Percentiles rank a stretch among this genome's conserved stretches.
Evolutionary conservation across 352 stramenopile species (phyloP).

Genomic region (Blastocystis hominis): DNA sequence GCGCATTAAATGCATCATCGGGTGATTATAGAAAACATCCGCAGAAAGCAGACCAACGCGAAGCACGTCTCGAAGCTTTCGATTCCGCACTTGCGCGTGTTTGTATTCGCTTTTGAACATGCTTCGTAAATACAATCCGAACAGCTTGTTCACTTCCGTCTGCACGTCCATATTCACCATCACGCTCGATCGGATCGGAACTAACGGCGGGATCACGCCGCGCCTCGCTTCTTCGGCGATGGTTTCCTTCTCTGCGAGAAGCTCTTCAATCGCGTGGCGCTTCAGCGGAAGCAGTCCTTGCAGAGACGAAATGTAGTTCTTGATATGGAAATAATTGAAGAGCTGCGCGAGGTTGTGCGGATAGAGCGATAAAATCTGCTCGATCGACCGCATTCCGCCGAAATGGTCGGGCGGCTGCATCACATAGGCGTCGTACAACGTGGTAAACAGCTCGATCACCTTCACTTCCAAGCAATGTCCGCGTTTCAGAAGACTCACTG

Average conservation of each 20-base stretch:
- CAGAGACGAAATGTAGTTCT: conserved; percentile 42
- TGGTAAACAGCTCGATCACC: conserved; percentile 14
- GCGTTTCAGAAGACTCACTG: background rate
- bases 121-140: background rate
- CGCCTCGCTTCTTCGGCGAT: background rate
- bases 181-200: conserved; percentile 17
- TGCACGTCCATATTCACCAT: conserved; percentile 15
- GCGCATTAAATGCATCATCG: conserved; percentile 55
- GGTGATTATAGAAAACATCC: conserved; percentile 42
- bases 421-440: conserved; percentile 36
- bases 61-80: background rate
- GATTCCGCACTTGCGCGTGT: background rate
- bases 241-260: background rate
- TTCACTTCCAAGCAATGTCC: conserved; percentile 33
- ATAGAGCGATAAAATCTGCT: conserved; percentile 30
- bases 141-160: conserved; percentile 9
- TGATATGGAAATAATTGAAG: conserved; percentile 49
- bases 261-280: background rate
- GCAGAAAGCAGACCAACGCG: conserved; percentile 41
- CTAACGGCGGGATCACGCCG: background rate
- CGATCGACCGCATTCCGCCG: background rate
- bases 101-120: background rate
- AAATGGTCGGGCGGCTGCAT: conserved; percentile 21
- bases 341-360: background rate
- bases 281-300: background rate